These are phyloP conservation scores for Didymella arachidicola DNA, from an alignment of 2,329 filamentous ascomycete species.

Conservation along the genomic window DNA sequence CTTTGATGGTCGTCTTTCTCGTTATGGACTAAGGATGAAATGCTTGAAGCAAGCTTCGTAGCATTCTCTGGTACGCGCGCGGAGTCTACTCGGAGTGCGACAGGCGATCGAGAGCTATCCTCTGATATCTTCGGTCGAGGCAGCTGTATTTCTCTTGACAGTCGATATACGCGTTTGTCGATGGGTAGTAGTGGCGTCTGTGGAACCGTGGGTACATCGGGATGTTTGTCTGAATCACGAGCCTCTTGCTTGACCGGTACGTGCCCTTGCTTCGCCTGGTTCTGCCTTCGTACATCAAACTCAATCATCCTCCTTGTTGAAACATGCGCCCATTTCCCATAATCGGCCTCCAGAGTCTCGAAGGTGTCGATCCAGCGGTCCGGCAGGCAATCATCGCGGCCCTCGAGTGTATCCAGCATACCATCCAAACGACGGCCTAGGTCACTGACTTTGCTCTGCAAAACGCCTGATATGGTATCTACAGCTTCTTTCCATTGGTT, in stretches of 20 bases:
- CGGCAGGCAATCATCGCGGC: slow-evolving; percentile 81
- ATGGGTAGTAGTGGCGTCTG: slow-evolving; percentile 6
- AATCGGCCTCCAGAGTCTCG: slow-evolving; percentile 79
- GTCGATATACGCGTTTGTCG: slow-evolving; percentile 14
- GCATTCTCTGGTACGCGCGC: neutral
- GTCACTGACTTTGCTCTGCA: slow-evolving; percentile 73
- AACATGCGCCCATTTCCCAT: slow-evolving; percentile 79
- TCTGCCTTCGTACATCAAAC: slow-evolving; percentile 58
- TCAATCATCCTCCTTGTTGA: slow-evolving; percentile 78
- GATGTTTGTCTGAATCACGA: slow-evolving; percentile 19
- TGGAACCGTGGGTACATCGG: slow-evolving; percentile 13
- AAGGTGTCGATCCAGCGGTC: slow-evolving; percentile 87
- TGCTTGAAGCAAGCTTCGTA: neutral
- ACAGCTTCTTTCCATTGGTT: slow-evolving; percentile 51
- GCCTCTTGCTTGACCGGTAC: slow-evolving; percentile 4
- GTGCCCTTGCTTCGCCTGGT: slow-evolving; percentile 21
- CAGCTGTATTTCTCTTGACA: slow-evolving; percentile 11
- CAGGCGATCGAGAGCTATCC: neutral
- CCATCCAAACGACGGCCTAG: slow-evolving; percentile 79
- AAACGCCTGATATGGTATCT: slow-evolving; percentile 64
- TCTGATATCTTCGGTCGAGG: neutral
- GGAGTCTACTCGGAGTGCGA: neutral
- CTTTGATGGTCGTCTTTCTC: neutral
- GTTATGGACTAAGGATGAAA: neutral
- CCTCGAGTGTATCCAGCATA: slow-evolving; percentile 88